Conservation (phyloP, 2,329 filamentous ascomycete genomes). For the Epichloe scottii region DNA sequence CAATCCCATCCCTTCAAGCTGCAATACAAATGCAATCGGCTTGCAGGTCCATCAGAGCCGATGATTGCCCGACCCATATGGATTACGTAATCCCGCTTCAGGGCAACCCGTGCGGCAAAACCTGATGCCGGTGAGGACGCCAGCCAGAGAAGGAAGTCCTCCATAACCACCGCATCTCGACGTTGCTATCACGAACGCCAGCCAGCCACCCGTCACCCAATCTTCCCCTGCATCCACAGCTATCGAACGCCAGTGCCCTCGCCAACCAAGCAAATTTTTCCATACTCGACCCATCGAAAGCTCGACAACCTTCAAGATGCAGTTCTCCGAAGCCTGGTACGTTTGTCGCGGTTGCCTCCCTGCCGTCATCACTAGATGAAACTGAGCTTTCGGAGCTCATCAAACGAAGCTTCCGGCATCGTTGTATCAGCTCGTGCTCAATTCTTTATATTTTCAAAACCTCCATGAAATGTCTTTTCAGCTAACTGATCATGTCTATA, state of each 20-base stretch:
- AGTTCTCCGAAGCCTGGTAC: slow-evolving; percentile 65
- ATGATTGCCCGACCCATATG: neutral
- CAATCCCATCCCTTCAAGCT: too few relatives aligned
- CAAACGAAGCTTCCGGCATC: slow-evolving; percentile 18
- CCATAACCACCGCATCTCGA: slow-evolving; percentile 20
- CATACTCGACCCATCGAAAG: slow-evolving; percentile 10
- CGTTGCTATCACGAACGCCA: slow-evolving; percentile 9
- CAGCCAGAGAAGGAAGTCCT: slow-evolving; percentile 28
- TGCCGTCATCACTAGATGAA: slow-evolving; percentile 18
- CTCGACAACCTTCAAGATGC: slow-evolving; percentile 46
- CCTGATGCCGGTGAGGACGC: slow-evolving; percentile 26
- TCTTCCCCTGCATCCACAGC: slow-evolving; percentile 10
- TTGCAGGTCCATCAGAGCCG: neutral
- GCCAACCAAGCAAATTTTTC: slow-evolving; percentile 5
- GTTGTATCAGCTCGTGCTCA: slow-evolving; percentile 4
- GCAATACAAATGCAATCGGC: neutral
- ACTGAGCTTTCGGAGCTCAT: slow-evolving; percentile 12
- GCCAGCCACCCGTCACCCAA: slow-evolving; percentile 14
- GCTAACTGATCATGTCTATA: slow-evolving; percentile 38
- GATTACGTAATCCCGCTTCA: slow-evolving; percentile 5
- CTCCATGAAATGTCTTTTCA: slow-evolving; percentile 9
- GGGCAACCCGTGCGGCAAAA: slow-evolving; percentile 23
- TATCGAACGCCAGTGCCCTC: slow-evolving; percentile 1
- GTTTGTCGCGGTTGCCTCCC: slow-evolving; percentile 26
- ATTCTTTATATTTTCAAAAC: neutral